Base-by-base conservation (phyloP, 2,329 filamentous ascomycete genomes). In the Colletotrichum falcatum region DNA sequence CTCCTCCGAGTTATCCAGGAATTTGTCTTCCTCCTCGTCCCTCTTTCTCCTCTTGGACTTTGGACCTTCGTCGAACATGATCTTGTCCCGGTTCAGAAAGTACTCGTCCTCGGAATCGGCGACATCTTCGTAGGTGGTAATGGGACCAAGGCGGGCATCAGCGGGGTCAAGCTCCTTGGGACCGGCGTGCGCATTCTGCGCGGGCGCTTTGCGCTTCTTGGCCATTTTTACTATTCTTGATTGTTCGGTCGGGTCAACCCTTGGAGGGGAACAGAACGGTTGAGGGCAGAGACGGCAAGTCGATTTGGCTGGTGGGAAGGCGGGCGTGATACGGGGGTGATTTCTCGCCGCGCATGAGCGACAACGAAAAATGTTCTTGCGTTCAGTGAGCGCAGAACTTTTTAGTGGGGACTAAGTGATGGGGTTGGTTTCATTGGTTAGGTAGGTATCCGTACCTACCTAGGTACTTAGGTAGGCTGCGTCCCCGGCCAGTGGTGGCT, bases 71-170 rank as follows among this genome's bases (percentile, higher is more conserved):
- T 97, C 94, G 46, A 99, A 87, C 76, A 95, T 82, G 73, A 99
- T 90, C 78, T 93, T 92, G 81, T 99, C 96, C 74, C 92, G 89
- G 73, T 95, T 92, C 70, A 95, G 85, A 77, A 95, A 94, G 79
- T 97, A 97, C 79, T 97, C 94, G 80, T 99, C 96, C 80, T 97
- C 94, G 1, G 94, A 97, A 79, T 98, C 92, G 74, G 95, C 94
- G 75, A 99, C 91, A 81, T 97, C 94, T 80, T 95, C 91, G 80
- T 88, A 95, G 2, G 89, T 91, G 56, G 80, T 85, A 75, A 91
- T 83, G 28, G 84, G 84, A 30, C 85, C 86, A 20, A 94, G 86
- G 62, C 90, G 89, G 44, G 91, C 88, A 73, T 91, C 89, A 39
- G 83, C 81, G 58, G 84, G 77, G 76, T 91, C 82, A 70, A 88